A percentile compares a stretch with the other conserved stretches of the same genome.
These are phyloP conservation scores for Colletotrichum liriopes DNA, from an alignment of 2,329 filamentous ascomycete genomes.

Conservation along the genomic window DNA sequence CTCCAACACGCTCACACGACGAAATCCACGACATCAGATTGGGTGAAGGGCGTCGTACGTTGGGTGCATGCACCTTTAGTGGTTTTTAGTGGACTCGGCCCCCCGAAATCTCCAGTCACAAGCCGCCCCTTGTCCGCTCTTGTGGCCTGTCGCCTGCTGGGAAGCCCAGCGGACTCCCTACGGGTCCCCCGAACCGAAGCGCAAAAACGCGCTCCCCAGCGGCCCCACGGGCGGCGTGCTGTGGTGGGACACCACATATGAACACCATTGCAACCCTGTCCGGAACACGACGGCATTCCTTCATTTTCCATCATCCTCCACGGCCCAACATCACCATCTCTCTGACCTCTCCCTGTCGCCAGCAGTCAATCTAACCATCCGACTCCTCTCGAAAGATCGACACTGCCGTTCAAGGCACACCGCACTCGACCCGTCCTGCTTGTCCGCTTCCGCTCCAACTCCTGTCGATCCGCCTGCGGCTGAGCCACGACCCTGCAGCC, in stretches of 20 bases:
- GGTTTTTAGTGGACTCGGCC: conserved; percentile 39
- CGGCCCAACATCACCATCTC: conserved; percentile 28
- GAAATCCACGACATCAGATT: conserved; percentile 34
- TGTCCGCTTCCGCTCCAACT: conserved; percentile 3
- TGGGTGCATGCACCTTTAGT: conserved; percentile 38
- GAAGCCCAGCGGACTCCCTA: conserved; percentile 30
- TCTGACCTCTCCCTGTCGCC: conserved; percentile 16
- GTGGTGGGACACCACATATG: conserved; percentile 40
- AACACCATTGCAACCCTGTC: conserved; percentile 44
- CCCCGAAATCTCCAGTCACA: conserved; percentile 37
- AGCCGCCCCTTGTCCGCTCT: conserved; percentile 26
- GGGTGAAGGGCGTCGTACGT: conserved; percentile 32
- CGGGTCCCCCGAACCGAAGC: conserved; percentile 23
- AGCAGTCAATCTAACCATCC: conserved; percentile 1
- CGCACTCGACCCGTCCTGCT: not conserved
- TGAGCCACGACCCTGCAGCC: conserved; percentile 35
- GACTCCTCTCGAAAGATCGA: conserved; percentile 15
- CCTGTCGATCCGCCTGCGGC: conserved; percentile 31
- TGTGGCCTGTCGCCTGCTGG: conserved; percentile 23
- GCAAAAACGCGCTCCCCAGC: conserved; percentile 37
- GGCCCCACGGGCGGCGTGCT: conserved; percentile 36
- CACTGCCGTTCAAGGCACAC: not conserved
- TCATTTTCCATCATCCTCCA: conserved; percentile 39
- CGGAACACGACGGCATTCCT: conserved; percentile 42
- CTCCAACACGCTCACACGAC: conserved; percentile 39